These are phyloP conservation scores for Calonectria leucothoes DNA, from an alignment of 2,329 filamentous ascomycete species.

Conservation along the genomic window DNA sequence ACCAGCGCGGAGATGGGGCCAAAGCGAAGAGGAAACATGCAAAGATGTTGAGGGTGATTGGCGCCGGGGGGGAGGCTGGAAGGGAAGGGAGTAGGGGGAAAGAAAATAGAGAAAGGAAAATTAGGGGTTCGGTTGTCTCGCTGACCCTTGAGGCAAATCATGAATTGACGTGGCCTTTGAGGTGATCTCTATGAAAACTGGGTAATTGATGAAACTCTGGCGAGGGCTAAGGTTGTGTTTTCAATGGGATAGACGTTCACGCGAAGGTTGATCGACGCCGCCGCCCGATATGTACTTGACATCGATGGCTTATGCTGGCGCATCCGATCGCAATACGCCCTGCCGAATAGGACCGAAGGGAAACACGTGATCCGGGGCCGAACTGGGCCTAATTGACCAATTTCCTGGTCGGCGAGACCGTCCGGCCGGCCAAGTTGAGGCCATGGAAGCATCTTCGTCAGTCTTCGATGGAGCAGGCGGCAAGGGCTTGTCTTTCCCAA, in stretches of 20 bases:
- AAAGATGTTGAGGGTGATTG: not conserved
- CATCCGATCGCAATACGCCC: not conserved
- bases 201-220: not conserved
- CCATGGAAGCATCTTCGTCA: not conserved
- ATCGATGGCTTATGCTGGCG: not conserved
- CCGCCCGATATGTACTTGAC: not conserved
- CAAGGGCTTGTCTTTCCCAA: not conserved
- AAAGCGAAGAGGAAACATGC: not conserved
- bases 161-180: not conserved
- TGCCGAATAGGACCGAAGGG: not conserved
- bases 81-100: constrained; percentile 3
- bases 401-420: constrained; percentile 17
- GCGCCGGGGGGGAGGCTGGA: not conserved
- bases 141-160: not conserved
- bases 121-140: constrained; percentile 8
- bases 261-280: not conserved
- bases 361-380: constrained; percentile 7
- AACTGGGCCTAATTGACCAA: not conserved
- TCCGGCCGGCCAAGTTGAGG: not conserved
- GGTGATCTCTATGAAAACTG: constrained; percentile 15
- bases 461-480: not conserved
- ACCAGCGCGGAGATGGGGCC: not conserved
- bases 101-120: not conserved
- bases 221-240: not conserved
- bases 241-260: not conserved